Base-by-base conservation (phyloP, 2,329 filamentous ascomycete genomes). In the Pestalotiopsis sp. region DNA sequence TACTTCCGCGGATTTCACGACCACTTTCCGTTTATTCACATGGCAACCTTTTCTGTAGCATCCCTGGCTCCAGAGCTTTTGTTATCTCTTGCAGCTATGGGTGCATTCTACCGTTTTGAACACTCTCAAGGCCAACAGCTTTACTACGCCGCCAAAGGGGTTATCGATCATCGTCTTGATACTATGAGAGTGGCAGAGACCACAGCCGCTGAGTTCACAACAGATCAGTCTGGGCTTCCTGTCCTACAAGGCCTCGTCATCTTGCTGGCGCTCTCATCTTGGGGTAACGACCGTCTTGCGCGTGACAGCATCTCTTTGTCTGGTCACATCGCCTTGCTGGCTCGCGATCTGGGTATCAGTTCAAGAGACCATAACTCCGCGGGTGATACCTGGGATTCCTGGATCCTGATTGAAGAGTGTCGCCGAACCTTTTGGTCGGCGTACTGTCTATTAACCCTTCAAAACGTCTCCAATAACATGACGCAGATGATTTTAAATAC, bases 401-500 rank as follows among this genome's bases (percentile, higher is more conserved):
- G 45, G 45, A 52, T 52, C 45, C 17, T 52, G 14, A 20, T 11
- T 1, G 45, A 52, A 9, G 45, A 52, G 45, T 20, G 45, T 9
- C 17, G 45, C 6, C 45, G 45, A n/a, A 52, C 45, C 4, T 20
- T 52, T 9, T 52, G 45, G 45, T n/a, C 45, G 9, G 45, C 45
- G 7, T 52, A 52, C 45, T 52, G 6, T 17, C 45, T 23, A 9
- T 11, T 52, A 17, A 52, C 45, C 4, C 45, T 52, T 2, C 45
- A 52, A 14, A 52, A 52, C 45, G 25, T 60, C 11, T 17, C 20
- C 23, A 31, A 14, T 1, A 23, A 38, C 78, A 86, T 89, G 14
- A 86, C 87, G 36, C 87, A 88, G 0, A 79, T 88, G 58, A 84
- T 90, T 31, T 74, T 88, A 66, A 89, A 86, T 72, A 81, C 82